A percentile compares a stretch with the other conserved stretches of the same genome.
Conservation (phyloP, 306 rosid species). For the Cicer cuneatum region DNA sequence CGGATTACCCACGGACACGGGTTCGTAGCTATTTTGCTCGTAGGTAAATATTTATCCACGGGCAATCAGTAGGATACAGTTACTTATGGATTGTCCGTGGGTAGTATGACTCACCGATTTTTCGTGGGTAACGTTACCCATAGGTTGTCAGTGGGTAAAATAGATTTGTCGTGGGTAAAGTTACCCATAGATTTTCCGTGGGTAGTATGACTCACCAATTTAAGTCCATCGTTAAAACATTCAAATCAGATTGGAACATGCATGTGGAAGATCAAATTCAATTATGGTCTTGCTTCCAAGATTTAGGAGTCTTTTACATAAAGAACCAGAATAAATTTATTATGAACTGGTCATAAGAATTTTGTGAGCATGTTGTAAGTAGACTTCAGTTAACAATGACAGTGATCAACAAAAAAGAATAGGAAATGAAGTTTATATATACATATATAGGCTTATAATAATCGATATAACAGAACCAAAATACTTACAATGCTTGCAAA, state of each 20-base stretch:
- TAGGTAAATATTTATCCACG: no score
- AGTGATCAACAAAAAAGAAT: constrained; percentile 28
- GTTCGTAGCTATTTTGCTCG: no score
- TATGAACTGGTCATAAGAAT: neutral
- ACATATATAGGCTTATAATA: constrained; percentile 16
- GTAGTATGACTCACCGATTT: no score
- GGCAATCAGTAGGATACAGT: no score
- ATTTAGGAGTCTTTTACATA: constrained; percentile 27
- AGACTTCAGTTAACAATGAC: constrained; percentile 21
- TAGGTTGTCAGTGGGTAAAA: no score
- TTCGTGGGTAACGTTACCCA: no score
- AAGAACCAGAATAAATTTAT: constrained; percentile 13
- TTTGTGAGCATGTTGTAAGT: neutral
- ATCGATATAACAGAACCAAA: constrained; percentile 8
- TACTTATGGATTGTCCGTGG: no score
- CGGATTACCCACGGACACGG: no score
- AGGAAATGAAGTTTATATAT: neutral
- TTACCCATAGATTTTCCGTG: no score
- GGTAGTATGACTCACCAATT: no score
- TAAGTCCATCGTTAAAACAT: neutral
- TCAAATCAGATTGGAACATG: constrained; percentile 40
- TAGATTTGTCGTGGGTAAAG: no score
- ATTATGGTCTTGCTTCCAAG: constrained; percentile 17
- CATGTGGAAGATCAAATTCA: constrained; percentile 26
- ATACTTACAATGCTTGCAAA: constrained; percentile 74